These are phyloP conservation scores for Aureobasidium sp. DNA, from an alignment of 2,329 filamentous ascomycete species.

Conservation along the genomic window DNA sequence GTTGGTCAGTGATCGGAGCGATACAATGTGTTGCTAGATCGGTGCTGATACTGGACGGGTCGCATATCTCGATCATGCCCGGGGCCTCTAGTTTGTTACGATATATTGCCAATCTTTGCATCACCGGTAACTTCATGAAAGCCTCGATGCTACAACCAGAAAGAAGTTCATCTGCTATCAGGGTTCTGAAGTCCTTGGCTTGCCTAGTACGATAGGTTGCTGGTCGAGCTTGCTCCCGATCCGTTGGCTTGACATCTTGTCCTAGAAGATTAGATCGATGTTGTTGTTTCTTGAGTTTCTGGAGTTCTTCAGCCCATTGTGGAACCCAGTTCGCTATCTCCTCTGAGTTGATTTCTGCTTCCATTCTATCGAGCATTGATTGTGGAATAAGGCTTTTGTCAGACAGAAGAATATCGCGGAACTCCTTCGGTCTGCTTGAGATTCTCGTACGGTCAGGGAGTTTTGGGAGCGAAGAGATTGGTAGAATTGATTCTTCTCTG, in stretches of 20 bases:
- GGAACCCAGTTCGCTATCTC: not conserved
- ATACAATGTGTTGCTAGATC: not conserved
- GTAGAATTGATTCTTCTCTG: not conserved
- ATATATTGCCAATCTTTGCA: not conserved
- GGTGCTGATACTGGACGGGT: not conserved
- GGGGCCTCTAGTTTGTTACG: not conserved
- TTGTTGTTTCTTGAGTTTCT: not conserved
- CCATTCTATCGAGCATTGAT: not conserved
- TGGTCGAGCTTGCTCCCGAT: not conserved
- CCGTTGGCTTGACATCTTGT: no score
- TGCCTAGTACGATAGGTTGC: not conserved
- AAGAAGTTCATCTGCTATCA: not conserved
- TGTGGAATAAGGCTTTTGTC: not conserved
- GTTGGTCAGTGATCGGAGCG: not conserved
- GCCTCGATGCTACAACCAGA: not conserved
- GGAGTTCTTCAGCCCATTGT: not conserved
- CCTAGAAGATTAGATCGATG: not conserved
- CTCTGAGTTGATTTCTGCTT: not conserved
- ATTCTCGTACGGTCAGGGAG: not conserved
- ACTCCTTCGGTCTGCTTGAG: not conserved
- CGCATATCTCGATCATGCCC: not conserved
- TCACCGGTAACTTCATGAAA: not conserved
- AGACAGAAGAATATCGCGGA: not conserved
- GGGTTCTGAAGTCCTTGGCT: not conserved
- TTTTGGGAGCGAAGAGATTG: not conserved